Percentiles rank a stretch among this genome's conserved stretches.
These are phyloP conservation scores for Spathaspora arborariae DNA, from an alignment of 805 yeast species.

Conservation along the genomic window DNA sequence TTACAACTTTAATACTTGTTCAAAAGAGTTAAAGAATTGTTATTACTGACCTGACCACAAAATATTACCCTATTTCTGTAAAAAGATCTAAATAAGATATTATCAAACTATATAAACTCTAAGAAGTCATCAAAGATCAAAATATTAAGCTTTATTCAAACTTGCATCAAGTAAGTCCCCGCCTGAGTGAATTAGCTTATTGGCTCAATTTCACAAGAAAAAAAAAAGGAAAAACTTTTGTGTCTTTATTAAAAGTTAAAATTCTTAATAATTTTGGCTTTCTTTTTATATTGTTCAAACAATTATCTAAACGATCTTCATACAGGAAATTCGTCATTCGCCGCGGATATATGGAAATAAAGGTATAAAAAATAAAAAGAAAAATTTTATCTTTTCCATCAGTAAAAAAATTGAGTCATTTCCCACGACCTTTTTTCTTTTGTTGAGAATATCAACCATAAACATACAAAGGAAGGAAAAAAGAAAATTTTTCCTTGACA, in stretches of 20 bases:
- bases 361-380: constrained; percentile 2
- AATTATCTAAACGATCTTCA: constrained; percentile 7
- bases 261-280: background rate
- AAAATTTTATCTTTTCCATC: constrained; percentile 28
- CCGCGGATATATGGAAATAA: background rate
- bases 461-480: background rate
- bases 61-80: too few species aligned
- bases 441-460: too few species aligned
- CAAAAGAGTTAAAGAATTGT: too few species aligned
- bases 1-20: too few species aligned
- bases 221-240: background rate
- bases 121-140: too few species aligned
- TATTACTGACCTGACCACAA: too few species aligned
- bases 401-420: constrained; percentile 7
- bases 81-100: too few species aligned
- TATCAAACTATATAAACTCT: too few species aligned
- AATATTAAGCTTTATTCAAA: too few species aligned
- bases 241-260: background rate
- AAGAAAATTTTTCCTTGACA: background rate
- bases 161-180: too few species aligned
- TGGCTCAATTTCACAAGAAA: too few species aligned
- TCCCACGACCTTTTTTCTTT: background rate
- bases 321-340: background rate
- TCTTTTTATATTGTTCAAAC: background rate
- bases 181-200: too few species aligned